These are phyloP conservation scores for Aspergillus neotritici DNA, from an alignment of 2,329 filamentous ascomycete genomes.

Conservation along the genomic window DNA sequence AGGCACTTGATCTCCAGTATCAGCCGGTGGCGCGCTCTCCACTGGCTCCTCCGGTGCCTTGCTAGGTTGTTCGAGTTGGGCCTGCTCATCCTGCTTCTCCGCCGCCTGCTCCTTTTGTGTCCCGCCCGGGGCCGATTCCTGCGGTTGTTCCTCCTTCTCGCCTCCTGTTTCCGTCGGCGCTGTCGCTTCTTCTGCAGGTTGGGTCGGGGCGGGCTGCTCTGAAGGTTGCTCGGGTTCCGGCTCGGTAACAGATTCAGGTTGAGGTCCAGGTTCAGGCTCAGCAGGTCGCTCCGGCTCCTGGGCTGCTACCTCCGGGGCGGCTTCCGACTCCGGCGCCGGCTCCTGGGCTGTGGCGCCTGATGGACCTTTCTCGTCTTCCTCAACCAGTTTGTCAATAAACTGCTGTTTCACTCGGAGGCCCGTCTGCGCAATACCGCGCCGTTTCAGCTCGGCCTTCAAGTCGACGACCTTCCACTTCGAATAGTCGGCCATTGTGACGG, in stretches of 20 bases:
- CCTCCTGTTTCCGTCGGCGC: too few relatives aligned
- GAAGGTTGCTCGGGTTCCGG: neutral
- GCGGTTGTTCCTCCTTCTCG: neutral
- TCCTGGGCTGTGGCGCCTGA: conserved; percentile 19
- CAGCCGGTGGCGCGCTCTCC: neutral
- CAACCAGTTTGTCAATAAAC: conserved; percentile 58
- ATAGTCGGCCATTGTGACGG: conserved; percentile 47
- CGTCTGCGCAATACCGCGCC: conserved; percentile 60
- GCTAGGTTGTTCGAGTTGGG: neutral
- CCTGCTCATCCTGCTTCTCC: neutral
- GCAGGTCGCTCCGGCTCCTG: conserved; percentile 7
- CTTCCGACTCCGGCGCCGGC: conserved; percentile 7
- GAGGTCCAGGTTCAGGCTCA: conserved; percentile 8
- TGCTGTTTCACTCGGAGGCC: conserved; percentile 64
- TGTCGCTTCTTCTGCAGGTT: too few relatives aligned
- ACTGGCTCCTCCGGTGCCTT: conserved; percentile 3
- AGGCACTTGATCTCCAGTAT: neutral
- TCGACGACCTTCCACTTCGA: conserved; percentile 65
- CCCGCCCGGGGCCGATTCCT: neutral
- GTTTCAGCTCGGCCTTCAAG: conserved; percentile 68
- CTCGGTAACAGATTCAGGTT: conserved; percentile 1
- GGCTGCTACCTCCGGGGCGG: conserved; percentile 3
- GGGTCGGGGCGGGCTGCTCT: neutral
- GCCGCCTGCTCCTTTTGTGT: too few relatives aligned
- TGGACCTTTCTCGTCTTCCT: conserved; percentile 34